Evolutionary conservation across 306 rosid genomes (phyloP).

Genomic region (Quercus bicolor): DNA sequence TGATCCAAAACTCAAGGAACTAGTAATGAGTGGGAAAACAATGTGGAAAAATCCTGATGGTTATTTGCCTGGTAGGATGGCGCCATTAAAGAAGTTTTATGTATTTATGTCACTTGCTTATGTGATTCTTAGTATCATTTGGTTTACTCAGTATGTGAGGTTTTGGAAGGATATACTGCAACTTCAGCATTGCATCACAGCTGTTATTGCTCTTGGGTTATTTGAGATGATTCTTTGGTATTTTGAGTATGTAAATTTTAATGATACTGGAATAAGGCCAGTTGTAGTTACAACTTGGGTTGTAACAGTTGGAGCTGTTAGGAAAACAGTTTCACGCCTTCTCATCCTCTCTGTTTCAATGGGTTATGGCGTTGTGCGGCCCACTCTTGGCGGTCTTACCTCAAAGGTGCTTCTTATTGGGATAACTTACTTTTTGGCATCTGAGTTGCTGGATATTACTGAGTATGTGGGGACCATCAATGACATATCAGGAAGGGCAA

Average conservation of each 20-base stretch:
- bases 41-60: conserved; percentile 90
- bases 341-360: conserved; percentile 83
- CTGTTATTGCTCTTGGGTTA: conserved; percentile 78
- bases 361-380: conserved; percentile 99
- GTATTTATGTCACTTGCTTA: conserved; percentile 73
- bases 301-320: conserved; percentile 78
- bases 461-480: conserved; percentile 93
- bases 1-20: conserved; percentile 81
- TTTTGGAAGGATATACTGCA: conserved; percentile 88
- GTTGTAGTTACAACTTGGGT: conserved; percentile 79
- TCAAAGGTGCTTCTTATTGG: conserved; percentile 93
- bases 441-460: conserved; percentile 77
- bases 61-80: conserved; percentile 94
- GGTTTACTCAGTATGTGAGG: conserved; percentile 87
- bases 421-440: conserved; percentile 72
- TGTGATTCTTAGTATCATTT: conserved; percentile 52
- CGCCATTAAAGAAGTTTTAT: conserved; percentile 75
- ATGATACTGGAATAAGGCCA: conserved; percentile 74
- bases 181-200: conserved; percentile 89
- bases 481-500: conserved; percentile 88
- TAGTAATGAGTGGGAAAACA: conserved; percentile 81
- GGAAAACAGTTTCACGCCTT: conserved; percentile 74
- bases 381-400: conserved; percentile 96
- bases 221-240: conserved; percentile 98
- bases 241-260: conserved; percentile 74